Percentiles rank a stretch among this genome's conserved stretches.
These are phyloP conservation scores for Melastoma candidum DNA, from an alignment of 441 rosid genomes.

Conservation along the genomic window DNA sequence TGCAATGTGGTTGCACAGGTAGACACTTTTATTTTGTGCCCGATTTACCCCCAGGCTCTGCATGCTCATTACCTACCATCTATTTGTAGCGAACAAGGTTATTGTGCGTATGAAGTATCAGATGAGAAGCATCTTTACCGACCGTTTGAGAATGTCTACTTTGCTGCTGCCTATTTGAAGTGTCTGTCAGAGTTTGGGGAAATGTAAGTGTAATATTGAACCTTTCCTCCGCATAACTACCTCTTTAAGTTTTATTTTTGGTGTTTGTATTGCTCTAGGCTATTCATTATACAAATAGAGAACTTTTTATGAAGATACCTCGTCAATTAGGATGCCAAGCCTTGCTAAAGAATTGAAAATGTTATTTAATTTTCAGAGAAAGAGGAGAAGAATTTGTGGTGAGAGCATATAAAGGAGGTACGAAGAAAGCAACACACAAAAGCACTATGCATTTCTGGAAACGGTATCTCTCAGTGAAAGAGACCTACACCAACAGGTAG, in stretches of 20 bases:
- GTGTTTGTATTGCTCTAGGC: too few species aligned
- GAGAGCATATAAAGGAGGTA: slow-evolving; percentile 74
- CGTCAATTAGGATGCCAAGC: too few species aligned
- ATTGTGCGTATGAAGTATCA: slow-evolving; percentile 41
- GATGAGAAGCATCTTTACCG: slow-evolving; percentile 61
- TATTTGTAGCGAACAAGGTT: slow-evolving; percentile 56
- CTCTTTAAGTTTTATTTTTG: too few species aligned
- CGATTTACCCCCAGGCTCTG: neutral
- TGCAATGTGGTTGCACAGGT: slow-evolving; percentile 69
- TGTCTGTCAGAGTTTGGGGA: slow-evolving; percentile 69
- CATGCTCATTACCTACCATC: neutral
- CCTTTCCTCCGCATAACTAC: neutral
- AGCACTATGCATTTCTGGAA: slow-evolving; percentile 84
- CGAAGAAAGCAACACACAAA: slow-evolving; percentile 73
- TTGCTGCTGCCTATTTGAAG: slow-evolving; percentile 83
- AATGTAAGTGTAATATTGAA: slow-evolving; percentile 33
- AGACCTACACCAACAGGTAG: slow-evolving; percentile 54
- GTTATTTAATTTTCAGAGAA: slow-evolving; percentile 36
- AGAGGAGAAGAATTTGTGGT: slow-evolving; percentile 85
- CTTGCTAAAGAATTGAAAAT: slow-evolving; percentile 11
- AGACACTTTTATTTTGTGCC: slow-evolving; percentile 5
- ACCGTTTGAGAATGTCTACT: slow-evolving; percentile 76
- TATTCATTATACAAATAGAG: too few species aligned
- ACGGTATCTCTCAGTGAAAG: slow-evolving; percentile 72
- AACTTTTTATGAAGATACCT: too few species aligned